A percentile compares a stretch with the other conserved stretches of the same genome.
phyloP scores from a whole-genome alignment of 352 stramenopile species.

The Globisporangium barbulae region DNA sequence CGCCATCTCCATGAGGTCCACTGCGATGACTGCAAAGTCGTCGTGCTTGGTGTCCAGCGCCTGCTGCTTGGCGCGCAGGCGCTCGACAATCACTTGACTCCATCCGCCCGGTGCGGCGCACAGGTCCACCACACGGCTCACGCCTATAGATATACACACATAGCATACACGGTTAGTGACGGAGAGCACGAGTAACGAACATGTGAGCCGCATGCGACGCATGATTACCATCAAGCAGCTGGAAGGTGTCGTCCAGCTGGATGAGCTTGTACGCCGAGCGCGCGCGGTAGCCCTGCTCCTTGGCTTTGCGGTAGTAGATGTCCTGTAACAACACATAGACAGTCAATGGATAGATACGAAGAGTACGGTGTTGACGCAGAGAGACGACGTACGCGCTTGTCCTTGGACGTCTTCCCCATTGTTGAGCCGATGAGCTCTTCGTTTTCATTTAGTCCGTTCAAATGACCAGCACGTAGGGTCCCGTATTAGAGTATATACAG shows the following conservation, averaged over 20 bases:
- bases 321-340: slow-evolving; percentile 37
- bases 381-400: slow-evolving; percentile 80
- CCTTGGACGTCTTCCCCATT: slow-evolving; percentile 90
- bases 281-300: slow-evolving; percentile 95
- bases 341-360: neutral
- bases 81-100: slow-evolving; percentile 83
- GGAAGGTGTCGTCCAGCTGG: slow-evolving; percentile 98
- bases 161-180: neutral
- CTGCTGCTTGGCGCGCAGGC: slow-evolving; percentile 34
- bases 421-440: neutral
- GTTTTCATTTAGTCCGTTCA: slow-evolving; percentile 3
- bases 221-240: slow-evolving; percentile 78
- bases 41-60: neutral
- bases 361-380: neutral
- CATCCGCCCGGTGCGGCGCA: slow-evolving; percentile 83
- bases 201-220: neutral
- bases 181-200: neutral
- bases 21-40: slow-evolving; percentile 54
- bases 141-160: slow-evolving; percentile 26
- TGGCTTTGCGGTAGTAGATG: slow-evolving; percentile 93
- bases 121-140: slow-evolving; percentile 80
- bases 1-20: slow-evolving; percentile 96
- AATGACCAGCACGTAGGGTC: neutral
- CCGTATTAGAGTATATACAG: neutral
- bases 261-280: slow-evolving; percentile 98